Evolutionary conservation across 495 filamentous ascomycete species (phyloP).

Genomic region (Aspergillus hancockii): DNA sequence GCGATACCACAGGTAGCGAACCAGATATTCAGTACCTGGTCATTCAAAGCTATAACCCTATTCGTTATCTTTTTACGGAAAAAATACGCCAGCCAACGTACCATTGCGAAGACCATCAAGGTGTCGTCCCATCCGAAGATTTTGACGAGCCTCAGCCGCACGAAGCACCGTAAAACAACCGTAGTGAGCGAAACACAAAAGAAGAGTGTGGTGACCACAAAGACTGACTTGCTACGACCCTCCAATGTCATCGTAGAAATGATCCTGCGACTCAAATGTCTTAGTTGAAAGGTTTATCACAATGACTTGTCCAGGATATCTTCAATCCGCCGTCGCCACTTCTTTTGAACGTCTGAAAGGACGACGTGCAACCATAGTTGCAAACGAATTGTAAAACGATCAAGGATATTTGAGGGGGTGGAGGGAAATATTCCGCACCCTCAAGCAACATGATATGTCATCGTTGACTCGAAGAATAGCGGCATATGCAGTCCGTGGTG

Average conservation of each 20-base stretch:
- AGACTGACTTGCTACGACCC: constrained; percentile 5
- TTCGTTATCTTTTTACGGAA: not conserved
- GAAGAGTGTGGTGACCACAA: not conserved
- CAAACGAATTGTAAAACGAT: too few species aligned
- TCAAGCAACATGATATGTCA: too few species aligned
- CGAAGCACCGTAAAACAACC: constrained; percentile 7
- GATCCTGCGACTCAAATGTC: not conserved
- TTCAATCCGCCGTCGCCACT: too few species aligned
- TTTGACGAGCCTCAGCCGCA: constrained; percentile 3
- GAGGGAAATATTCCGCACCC: too few species aligned
- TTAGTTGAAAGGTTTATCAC: too few species aligned
- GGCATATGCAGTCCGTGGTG: too few species aligned
- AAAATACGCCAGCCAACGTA: not conserved
- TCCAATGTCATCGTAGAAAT: constrained; percentile 3
- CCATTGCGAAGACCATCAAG: constrained; percentile 6
- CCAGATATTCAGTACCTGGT: constrained; percentile 6
- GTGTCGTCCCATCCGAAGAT: constrained; percentile 6
- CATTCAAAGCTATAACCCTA: not conserved
- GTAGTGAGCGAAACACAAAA: not conserved
- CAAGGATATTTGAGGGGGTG: too few species aligned
- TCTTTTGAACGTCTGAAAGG: too few species aligned
- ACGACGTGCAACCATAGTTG: too few species aligned
- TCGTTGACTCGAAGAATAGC: too few species aligned
- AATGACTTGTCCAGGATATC: too few species aligned
- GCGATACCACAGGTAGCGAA: constrained; percentile 3